Evolutionary conservation across 768 basidiomycete species (phyloP).

Genomic region (Russula sp.): DNA sequence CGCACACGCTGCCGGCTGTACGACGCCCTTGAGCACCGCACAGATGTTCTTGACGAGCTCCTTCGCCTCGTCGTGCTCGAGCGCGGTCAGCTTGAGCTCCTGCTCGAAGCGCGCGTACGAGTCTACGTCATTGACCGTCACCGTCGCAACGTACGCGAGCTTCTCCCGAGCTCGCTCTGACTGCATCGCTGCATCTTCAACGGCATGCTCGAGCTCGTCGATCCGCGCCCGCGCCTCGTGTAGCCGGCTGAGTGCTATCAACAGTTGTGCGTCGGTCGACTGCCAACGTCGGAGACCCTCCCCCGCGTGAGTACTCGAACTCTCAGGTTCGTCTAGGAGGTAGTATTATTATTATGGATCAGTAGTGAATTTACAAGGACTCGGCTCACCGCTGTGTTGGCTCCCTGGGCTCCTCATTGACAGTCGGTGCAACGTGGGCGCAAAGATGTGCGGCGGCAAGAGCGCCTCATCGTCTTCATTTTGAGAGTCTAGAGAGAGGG

Average conservation of each 20-base stretch:
- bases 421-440: not conserved
- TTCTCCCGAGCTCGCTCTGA: constrained; percentile 15
- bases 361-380: not conserved
- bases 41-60: constrained; percentile 14
- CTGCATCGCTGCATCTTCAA: constrained; percentile 11
- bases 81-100: not conserved
- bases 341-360: not conserved
- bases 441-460: not conserved
- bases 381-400: constrained; percentile 3
- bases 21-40: constrained; percentile 12
- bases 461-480: not conserved
- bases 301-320: not conserved
- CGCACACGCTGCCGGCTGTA: constrained; percentile 1
- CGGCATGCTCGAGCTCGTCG: constrained; percentile 14
- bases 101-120: constrained; percentile 6
- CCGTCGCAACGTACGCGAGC: constrained; percentile 4
- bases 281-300: not conserved
- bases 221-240: constrained; percentile 13
- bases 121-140: not conserved
- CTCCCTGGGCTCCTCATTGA: not conserved
- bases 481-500: not conserved
- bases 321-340: not conserved
- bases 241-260: constrained; percentile 9
- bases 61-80: constrained; percentile 15
- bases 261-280: not conserved